Percentiles rank a stretch among this genome's conserved stretches.
Conservation (phyloP, 2,329 filamentous ascomycete species). For the Colletotrichum musicola region DNA sequence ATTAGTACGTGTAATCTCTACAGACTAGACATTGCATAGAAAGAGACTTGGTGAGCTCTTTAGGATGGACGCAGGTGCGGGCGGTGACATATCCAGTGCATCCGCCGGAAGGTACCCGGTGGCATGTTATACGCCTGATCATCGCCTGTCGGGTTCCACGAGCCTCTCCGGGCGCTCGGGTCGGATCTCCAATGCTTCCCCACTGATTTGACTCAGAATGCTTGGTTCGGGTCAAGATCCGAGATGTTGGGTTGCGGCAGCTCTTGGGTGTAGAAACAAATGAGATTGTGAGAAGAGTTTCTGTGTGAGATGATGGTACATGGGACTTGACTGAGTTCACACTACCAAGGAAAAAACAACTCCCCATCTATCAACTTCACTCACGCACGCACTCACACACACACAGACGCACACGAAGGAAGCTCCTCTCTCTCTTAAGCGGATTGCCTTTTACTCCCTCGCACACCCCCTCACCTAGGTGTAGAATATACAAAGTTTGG, state of each 20-base stretch:
- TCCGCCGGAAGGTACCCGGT: neutral
- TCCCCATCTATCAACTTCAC: slow-evolving; percentile 38
- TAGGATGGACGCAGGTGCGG: neutral
- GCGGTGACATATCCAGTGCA: neutral
- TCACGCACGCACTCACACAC: slow-evolving; percentile 4
- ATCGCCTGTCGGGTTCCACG: neutral
- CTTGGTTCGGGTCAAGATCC: neutral
- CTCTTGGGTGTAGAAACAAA: slow-evolving; percentile 17
- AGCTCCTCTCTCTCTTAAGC: slow-evolving; percentile 28
- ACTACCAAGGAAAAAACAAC: slow-evolving; percentile 32
- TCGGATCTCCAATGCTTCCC: neutral
- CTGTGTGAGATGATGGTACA: slow-evolving; percentile 28
- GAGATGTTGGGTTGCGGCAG: neutral
- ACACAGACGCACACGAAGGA: slow-evolving; percentile 18
- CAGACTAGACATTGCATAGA: neutral
- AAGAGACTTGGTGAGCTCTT: neutral
- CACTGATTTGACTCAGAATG: slow-evolving; percentile 17
- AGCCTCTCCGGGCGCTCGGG: neutral
- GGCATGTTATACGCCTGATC: neutral
- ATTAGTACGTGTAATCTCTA: neutral
- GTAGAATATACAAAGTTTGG: slow-evolving; percentile 54
- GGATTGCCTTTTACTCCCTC: slow-evolving; percentile 14
- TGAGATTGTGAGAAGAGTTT: slow-evolving; percentile 13
- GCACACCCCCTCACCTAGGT: slow-evolving; percentile 38
- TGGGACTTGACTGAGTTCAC: slow-evolving; percentile 37